phyloP scores from a whole-genome alignment of 2,329 filamentous ascomycete genomes.

The Calycina marina region DNA sequence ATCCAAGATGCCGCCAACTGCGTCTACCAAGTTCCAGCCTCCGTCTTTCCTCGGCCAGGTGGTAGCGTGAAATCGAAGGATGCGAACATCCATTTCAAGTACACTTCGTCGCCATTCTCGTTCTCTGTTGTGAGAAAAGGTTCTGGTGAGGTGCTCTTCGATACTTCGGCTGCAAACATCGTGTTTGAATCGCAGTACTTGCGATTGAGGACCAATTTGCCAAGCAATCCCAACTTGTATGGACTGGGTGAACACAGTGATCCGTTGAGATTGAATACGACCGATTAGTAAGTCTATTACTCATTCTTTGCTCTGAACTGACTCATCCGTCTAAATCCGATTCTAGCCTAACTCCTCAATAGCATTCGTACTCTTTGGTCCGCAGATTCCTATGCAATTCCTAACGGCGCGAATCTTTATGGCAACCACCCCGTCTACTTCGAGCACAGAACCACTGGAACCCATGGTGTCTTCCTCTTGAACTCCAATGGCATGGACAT shows the following conservation, averaged over 20 bases:
- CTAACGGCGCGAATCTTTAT: slow-evolving; percentile 43
- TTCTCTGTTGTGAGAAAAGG: slow-evolving; percentile 38
- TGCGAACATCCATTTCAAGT: slow-evolving; percentile 35
- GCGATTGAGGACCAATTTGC: slow-evolving; percentile 43
- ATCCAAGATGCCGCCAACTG: slow-evolving; percentile 43
- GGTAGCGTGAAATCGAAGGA: slow-evolving; percentile 19
- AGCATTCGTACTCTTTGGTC: slow-evolving; percentile 44
- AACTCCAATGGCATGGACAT: slow-evolving; percentile 69
- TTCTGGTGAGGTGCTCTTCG: slow-evolving; percentile 40
- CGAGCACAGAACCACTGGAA: slow-evolving; percentile 40
- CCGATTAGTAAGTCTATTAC: slow-evolving; percentile 32
- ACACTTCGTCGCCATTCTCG: slow-evolving; percentile 41
- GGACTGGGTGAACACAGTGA: slow-evolving; percentile 52
- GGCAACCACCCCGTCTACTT: slow-evolving; percentile 50
- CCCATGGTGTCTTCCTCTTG: slow-evolving; percentile 53
- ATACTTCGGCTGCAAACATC: slow-evolving; percentile 40
- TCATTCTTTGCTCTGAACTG: too few relatives aligned
- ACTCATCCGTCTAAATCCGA: too few relatives aligned
- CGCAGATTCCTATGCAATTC: slow-evolving; percentile 41
- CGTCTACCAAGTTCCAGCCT: slow-evolving; percentile 47
- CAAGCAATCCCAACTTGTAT: slow-evolving; percentile 44
- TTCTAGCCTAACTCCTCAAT: not conserved
- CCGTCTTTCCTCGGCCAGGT: slow-evolving; percentile 38
- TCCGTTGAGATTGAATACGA: slow-evolving; percentile 39
- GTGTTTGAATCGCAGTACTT: slow-evolving; percentile 53